Conservation (phyloP, 2,329 filamentous ascomycete genomes). For the Fusarium coicis region DNA sequence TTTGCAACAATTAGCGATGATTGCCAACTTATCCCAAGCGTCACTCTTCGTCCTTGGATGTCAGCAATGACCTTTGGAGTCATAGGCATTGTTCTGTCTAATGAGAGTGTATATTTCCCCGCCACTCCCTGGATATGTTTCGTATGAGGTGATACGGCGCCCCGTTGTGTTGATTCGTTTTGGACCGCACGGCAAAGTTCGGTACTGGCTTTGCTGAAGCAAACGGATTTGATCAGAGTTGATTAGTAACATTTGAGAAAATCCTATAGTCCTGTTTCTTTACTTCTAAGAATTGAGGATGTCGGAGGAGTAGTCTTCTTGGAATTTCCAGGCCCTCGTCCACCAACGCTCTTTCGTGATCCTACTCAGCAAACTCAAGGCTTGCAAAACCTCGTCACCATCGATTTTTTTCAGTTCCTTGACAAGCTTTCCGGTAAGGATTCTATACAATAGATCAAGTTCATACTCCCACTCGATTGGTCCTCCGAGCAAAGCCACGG, state of each 20-base stretch:
- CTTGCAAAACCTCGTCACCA: neutral
- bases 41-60: neutral
- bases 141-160: neutral
- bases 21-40: neutral
- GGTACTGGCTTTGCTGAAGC: neutral
- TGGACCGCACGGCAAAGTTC: neutral
- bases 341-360: slow-evolving; percentile 6
- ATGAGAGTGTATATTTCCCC: neutral
- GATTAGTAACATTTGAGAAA: neutral
- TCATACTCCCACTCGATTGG: slow-evolving; percentile 6
- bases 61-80: neutral
- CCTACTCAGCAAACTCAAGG: neutral
- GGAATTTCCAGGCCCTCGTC: neutral
- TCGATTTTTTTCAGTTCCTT: neutral
- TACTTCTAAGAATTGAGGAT: neutral
- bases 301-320: neutral
- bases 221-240: neutral
- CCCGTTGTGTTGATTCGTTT: neutral
- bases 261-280: neutral
- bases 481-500: neutral
- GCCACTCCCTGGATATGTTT: neutral
- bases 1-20: slow-evolving; percentile 6
- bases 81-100: neutral
- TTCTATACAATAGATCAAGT: neutral
- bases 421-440: neutral